Evolutionary conservation across 2,329 filamentous ascomycete species (phyloP).

Genomic region (Alternaria novae-zelandiae): DNA sequence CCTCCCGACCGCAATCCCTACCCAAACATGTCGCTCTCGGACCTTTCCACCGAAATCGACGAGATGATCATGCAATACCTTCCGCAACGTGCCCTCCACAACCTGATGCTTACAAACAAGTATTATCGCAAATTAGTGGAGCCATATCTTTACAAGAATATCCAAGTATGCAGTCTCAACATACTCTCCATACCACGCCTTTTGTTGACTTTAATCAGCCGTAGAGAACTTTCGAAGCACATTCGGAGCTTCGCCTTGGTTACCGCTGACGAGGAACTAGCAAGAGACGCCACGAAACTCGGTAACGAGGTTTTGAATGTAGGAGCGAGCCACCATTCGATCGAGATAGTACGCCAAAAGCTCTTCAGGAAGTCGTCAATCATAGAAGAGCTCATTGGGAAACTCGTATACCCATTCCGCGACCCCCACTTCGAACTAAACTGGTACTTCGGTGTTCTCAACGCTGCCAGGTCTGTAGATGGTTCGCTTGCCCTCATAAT

Average conservation of each 20-base stretch:
- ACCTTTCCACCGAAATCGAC: background rate
- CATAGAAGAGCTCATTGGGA: too few relatives aligned
- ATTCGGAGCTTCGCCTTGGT: background rate
- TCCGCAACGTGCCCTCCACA: background rate
- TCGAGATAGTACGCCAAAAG: too few relatives aligned
- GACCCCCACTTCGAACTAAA: too few relatives aligned
- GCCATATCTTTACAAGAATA: background rate
- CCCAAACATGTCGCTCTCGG: background rate
- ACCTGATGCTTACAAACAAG: background rate
- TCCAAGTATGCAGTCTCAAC: background rate
- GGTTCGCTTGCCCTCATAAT: too few relatives aligned
- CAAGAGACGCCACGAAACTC: too few relatives aligned
- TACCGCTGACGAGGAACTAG: too few relatives aligned
- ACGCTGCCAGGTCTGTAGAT: too few relatives aligned
- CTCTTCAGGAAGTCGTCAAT: too few relatives aligned
- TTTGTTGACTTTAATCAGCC: background rate
- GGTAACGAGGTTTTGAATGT: too few relatives aligned
- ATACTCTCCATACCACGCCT: background rate
- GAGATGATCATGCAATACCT: background rate
- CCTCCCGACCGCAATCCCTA: rapidly evolving
- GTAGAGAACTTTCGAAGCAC: background rate
- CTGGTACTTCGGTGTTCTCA: too few relatives aligned
- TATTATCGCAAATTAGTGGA: background rate
- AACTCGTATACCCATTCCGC: too few relatives aligned
- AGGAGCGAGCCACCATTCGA: too few relatives aligned